Evolutionary conservation across 495 filamentous ascomycete genomes (phyloP).

Genomic region (Cetradonia linearis): DNA sequence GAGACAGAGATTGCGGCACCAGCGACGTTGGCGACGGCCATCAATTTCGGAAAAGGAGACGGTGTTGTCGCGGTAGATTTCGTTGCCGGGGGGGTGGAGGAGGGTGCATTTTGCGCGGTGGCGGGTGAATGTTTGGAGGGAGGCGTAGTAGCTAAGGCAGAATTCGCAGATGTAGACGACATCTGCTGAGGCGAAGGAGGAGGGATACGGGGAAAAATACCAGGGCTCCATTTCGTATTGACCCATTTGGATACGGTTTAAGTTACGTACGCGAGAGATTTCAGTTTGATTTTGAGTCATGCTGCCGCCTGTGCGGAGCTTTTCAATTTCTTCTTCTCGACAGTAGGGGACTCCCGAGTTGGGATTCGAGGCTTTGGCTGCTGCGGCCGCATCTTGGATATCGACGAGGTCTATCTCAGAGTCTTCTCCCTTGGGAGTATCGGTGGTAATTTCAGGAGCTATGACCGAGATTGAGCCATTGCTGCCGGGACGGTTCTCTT

Average conservation of each 20-base stretch:
- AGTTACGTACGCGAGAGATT: conserved; percentile 89
- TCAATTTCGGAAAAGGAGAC: conserved; percentile 98
- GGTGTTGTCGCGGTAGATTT: conserved; percentile 91
- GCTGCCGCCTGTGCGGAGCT: conserved; percentile 81
- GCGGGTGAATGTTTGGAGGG: conserved; percentile 63
- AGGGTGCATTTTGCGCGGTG: conserved; percentile 88
- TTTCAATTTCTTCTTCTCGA: conserved; percentile 90
- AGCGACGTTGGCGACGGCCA: conserved; percentile 84
- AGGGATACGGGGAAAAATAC: conserved; percentile 97
- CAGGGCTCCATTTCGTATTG: conserved; percentile 86
- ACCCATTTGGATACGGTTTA: conserved; percentile 87
- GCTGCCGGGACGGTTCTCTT: conserved; percentile 46
- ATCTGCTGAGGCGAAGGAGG: conserved; percentile 74
- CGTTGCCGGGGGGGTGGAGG: conserved; percentile 89
- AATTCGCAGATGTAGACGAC: conserved; percentile 96
- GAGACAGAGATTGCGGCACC: conserved; percentile 93
- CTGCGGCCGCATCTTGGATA: conserved; percentile 49
- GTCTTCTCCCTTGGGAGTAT: conserved; percentile 49
- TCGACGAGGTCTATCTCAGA: conserved; percentile 55
- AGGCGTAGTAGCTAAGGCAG: conserved; percentile 83
- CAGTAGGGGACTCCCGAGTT: conserved; percentile 48
- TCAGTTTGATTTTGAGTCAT: conserved; percentile 99
- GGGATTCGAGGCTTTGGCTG: conserved; percentile 38
- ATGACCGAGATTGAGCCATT: conserved; percentile 44
- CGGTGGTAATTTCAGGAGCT: conserved; percentile 35